Base-by-base conservation (phyloP, 441 rosid species). In the Syzygium malaccense region DNA sequence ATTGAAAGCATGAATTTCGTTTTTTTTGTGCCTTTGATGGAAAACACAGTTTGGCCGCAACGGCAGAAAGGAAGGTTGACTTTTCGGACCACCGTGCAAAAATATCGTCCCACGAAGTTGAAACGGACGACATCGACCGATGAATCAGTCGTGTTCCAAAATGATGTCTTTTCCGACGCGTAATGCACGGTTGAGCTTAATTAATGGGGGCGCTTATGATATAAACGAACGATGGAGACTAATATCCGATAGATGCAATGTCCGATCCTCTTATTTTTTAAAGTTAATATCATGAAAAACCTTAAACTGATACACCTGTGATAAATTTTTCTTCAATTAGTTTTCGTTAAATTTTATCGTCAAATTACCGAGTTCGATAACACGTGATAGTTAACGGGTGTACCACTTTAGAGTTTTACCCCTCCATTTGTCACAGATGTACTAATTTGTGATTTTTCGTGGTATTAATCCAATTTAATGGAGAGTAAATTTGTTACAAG, bases 291-390 rank as follows among this genome's bases (percentile, higher is more conserved):
- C 9, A 45, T 7, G 9, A 45, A 45, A 45, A 45, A 7, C 1
- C 48, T 1, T 0, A 45, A 45, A 45, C 9, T 45, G 2, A 0
- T 45, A 7, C 0, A 45, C 0, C 1, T 7, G 48, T 45, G 48
- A 45, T 0, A 45, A 45, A 45, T 45, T 45, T 45, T 7, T 1
- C 48, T 1, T 7, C 2, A 1, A 9, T 45, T 45, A 7, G 9
- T 7, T 45, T 45, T 45, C 48, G 9, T 45, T 45, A 45, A 45
- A 41, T 41, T 41, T 41, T 41, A 41, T 41, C 1, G 45, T 41
- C 45, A 41, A 41, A 45, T 45, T 45, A 45, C 48, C 7, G 48
- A 45, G 48, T 45, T 45, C 7, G 48, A 45, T 45, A 0, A 45
- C 48, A 45, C 9, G 9, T 45, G 48, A 45, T 8, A 45, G 2